Evolutionary conservation across 192 early-diverging fungal species (phyloP), one percentile per base, ranked within the genome.

Genomic region (Gryganskiella cystojenkinii): DNA sequence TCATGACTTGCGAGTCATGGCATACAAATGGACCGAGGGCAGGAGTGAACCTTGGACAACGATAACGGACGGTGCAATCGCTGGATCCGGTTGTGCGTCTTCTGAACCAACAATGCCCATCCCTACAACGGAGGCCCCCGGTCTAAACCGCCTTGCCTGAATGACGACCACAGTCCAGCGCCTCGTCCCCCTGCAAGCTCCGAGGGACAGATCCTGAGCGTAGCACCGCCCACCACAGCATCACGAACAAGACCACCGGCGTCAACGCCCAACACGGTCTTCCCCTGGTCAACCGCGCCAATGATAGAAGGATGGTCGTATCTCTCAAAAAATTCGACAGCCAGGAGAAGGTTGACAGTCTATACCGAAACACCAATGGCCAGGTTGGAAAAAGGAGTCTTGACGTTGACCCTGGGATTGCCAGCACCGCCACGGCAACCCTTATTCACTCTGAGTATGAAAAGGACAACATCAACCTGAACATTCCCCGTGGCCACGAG

Each of bases 381-480:
- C 45, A 61, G 43, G 46, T 5, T 33, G 59, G 61, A 52, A 63
- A 52, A 52, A 28, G 61, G 49, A 47, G 49, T 52, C 30, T 63
- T 63, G 3, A 49, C 5, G 37, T 63, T 33, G 61, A 63, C 50
- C 61, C 61, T 24, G 61, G 61, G 61, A 40, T 63, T 40, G 61
- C 50, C 22, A 63, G 49, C 52, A 52, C 61, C 14, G 61, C 47
- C 28, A 63, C 61, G 20, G 61, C 59, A 49, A 61, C 45, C 46
- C 59, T 61, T 61, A 49, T 61, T 61, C 59, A 61, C 20, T 61
- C 59, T 49, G 17, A 27, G 10, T 61, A 61, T 61, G 35, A 49
- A 33, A 61, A 61, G 22, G 59, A 61, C 47, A 61, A 61, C 34
- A 61, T 61, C 59, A 61, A 61, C 59, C 59, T 61, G 59, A 47